Evolutionary conservation across 352 stramenopile genomes (phyloP).

Genomic region (Phytophthora tubulina): DNA sequence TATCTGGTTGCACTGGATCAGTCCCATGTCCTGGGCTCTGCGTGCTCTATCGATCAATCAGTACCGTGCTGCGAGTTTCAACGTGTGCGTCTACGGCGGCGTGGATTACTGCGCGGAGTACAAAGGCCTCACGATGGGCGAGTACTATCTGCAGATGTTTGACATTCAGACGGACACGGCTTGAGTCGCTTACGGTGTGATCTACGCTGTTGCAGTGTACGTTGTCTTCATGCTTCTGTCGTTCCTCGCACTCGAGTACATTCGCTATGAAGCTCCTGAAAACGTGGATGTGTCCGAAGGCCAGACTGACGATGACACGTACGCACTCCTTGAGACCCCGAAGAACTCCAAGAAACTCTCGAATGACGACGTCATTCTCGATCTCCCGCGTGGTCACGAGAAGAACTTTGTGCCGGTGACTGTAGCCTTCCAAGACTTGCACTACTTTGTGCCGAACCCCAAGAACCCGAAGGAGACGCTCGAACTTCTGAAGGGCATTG

Average conservation of each 20-base stretch:
- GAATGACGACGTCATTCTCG: conserved; percentile 20
- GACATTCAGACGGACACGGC: conserved; percentile 27
- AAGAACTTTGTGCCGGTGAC: conserved; percentile 35
- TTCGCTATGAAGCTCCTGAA: conserved; percentile 35
- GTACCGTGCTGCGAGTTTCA: conserved; percentile 31
- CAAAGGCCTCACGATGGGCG: conserved; percentile 45
- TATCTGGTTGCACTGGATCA: conserved; percentile 45
- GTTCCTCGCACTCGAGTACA: conserved; percentile 27
- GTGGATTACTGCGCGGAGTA: conserved; percentile 39
- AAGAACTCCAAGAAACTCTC: conserved; percentile 41
- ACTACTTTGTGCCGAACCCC: conserved; percentile 31
- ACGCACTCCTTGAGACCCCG: conserved; percentile 28
- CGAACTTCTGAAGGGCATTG: conserved; percentile 36
- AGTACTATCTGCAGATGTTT: conserved; percentile 45
- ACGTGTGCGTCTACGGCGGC: conserved; percentile 43
- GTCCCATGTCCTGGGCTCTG: conserved; percentile 46
- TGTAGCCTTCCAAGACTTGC: conserved; percentile 36
- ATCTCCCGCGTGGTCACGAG: conserved; percentile 9
- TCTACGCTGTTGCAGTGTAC: conserved; percentile 28
- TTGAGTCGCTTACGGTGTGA: conserved; percentile 35
- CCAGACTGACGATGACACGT: conserved; percentile 9
- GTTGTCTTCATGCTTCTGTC: conserved; percentile 41
- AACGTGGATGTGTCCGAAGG: conserved; percentile 30
- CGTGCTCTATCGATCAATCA: conserved; percentile 38
- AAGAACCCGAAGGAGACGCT: conserved; percentile 22